Percentiles rank a stretch among this genome's conserved stretches.
phyloP scores from a whole-genome alignment of 495 filamentous ascomycete species.

The Penicillium macrosclerotiorum region DNA sequence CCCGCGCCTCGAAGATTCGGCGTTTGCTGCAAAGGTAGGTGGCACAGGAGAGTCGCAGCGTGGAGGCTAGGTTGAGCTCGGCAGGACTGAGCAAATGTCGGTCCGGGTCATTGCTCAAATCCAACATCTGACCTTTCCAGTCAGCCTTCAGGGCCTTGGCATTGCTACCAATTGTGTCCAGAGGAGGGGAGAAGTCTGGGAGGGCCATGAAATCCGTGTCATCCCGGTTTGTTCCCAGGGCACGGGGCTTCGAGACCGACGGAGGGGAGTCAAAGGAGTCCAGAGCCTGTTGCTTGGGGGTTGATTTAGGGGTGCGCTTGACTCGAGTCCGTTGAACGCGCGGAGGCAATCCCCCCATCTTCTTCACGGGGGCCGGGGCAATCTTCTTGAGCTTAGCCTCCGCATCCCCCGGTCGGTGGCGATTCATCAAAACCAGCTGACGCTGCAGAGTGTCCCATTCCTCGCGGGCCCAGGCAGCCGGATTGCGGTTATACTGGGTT shows the following conservation, averaged over 20 bases:
- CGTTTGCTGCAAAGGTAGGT: conserved; percentile 95
- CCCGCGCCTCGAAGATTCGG: conserved; percentile 79
- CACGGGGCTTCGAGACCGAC: conserved; percentile 40
- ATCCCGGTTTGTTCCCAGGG: conserved; percentile 64
- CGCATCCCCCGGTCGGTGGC: conserved; percentile 26
- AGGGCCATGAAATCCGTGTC: conserved; percentile 84
- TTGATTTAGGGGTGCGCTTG: conserved; percentile 48
- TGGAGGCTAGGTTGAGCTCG: conserved; percentile 75
- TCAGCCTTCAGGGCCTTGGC: conserved; percentile 74
- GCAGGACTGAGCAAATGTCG: conserved; percentile 72
- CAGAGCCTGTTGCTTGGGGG: conserved; percentile 45
- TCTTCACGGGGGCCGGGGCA: conserved; percentile 44
- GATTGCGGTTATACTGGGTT: conserved; percentile 57
- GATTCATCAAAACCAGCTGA: conserved; percentile 46
- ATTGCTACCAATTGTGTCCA: conserved; percentile 61
- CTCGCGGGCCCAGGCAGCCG: conserved; percentile 57
- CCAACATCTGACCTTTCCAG: conserved; percentile 80
- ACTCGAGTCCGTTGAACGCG: conserved; percentile 37
- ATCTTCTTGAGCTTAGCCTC: conserved; percentile 46
- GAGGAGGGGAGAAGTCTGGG: conserved; percentile 72
- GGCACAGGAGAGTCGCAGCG: conserved; percentile 80
- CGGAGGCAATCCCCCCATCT: conserved; percentile 21
- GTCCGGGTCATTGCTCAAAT: conserved; percentile 78
- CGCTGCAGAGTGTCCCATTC: conserved; percentile 60
- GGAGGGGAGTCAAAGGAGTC: conserved; percentile 44